phyloP scores from a whole-genome alignment of 495 filamentous ascomycete genomes.

The Diplogelasinospora grovesii region DNA sequence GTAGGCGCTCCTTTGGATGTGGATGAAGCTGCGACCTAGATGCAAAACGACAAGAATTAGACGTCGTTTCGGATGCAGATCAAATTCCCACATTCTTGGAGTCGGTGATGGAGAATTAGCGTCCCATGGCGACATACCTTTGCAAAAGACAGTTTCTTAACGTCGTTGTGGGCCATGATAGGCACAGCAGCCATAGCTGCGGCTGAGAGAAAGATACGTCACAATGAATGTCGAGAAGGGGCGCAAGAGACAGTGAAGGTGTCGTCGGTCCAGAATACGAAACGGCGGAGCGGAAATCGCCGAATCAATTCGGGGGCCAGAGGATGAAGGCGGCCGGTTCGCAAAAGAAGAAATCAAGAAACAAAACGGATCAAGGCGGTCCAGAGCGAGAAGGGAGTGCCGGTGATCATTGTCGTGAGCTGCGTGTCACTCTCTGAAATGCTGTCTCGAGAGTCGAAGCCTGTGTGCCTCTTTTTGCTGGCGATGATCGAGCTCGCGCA shows the following conservation, averaged over 20 bases:
- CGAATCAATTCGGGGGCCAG: constrained; percentile 6
- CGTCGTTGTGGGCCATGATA: constrained; percentile 40
- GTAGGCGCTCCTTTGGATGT: constrained; percentile 38
- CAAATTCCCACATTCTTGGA: too few species aligned
- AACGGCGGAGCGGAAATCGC: constrained; percentile 2
- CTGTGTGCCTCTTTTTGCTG: constrained; percentile 1
- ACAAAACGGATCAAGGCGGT: constrained; percentile 42
- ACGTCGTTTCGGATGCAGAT: too few species aligned
- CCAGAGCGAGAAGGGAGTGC: constrained; percentile 39
- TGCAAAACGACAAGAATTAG: constrained; percentile 10
- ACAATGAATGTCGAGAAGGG: neutral
- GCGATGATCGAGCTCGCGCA: constrained; percentile 6
- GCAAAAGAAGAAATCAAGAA: constrained; percentile 34
- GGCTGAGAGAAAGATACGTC: constrained; percentile 1
- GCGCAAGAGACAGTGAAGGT: neutral
- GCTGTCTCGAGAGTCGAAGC: neutral
- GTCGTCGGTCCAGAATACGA: neutral
- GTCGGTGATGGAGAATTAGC: too few species aligned
- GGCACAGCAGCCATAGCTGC: constrained; percentile 23
- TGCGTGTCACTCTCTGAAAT: constrained; percentile 5
- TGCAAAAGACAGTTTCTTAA: constrained; percentile 47
- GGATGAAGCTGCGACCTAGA: constrained; percentile 45
- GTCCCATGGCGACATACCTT: constrained; percentile 49
- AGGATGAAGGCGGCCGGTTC: constrained; percentile 3
- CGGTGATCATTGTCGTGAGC: constrained; percentile 41